phyloP scores from a whole-genome alignment of 495 filamentous ascomycete genomes.

The Cercophora scortea region DNA sequence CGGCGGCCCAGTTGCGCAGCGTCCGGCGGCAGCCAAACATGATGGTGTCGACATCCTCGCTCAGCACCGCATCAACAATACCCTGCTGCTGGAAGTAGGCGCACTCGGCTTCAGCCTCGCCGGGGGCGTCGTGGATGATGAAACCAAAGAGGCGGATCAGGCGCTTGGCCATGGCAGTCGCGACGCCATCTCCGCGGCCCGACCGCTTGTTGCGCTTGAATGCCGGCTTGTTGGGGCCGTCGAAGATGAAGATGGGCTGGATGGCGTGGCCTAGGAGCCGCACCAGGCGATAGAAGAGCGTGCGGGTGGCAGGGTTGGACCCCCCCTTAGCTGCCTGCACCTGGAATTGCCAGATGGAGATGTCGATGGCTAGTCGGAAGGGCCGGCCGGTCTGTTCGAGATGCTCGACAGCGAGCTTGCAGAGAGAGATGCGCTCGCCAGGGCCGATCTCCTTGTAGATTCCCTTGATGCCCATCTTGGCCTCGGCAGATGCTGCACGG shows the following conservation, averaged over 20 bases:
- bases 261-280: conserved; percentile 74
- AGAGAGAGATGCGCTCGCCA: conserved; percentile 71
- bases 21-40: conserved; percentile 88
- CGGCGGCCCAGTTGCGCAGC: conserved; percentile 76
- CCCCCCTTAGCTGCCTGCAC: conserved; percentile 80
- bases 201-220: conserved; percentile 80
- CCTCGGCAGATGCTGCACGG: no score
- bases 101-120: conserved; percentile 96
- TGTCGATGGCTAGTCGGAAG: conserved; percentile 84
- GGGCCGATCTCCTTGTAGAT: conserved; percentile 84
- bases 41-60: conserved; percentile 94
- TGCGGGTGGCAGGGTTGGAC: conserved; percentile 82
- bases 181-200: conserved; percentile 36
- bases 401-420: conserved; percentile 71
- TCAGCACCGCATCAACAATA: conserved; percentile 90
- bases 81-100: conserved; percentile 76
- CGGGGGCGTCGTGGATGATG: conserved; percentile 77
- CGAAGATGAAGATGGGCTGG: conserved; percentile 90
- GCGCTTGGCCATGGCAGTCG: conserved; percentile 62
- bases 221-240: conserved; percentile 79
- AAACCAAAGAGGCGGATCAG: conserved; percentile 82
- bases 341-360: conserved; percentile 97
- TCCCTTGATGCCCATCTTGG: conserved; percentile 57
- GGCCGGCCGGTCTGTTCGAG: conserved; percentile 63
- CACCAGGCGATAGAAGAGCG: conserved; percentile 84